Evolutionary conservation across 345 rosid species (phyloP), one percentile per base, ranked within the genome.

Genomic region (Gossypium australe): DNA sequence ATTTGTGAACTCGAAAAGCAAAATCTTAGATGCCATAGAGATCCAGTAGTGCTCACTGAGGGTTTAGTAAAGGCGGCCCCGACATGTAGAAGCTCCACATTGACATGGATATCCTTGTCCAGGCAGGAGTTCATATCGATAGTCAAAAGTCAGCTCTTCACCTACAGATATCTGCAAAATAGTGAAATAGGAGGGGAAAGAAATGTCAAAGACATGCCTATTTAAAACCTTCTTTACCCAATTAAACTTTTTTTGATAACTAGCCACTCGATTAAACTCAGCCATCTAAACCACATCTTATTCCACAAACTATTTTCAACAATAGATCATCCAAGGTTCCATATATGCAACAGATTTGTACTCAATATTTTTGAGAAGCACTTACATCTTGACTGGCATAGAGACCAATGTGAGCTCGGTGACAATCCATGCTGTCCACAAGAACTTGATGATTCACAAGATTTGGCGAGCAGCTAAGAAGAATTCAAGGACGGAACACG

Each of bases 301-400:
- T 43, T 75, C 45, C 14, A 55, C 76, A 16, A 27, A 79, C 52
- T 14, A 62, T 27, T 25, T 49, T 17, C 27, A 53, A 27, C 55
- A 61, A 47, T 22, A 1, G 11, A 2, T 44, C 57, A 48, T 44
- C 49, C 43, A 2, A 18, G 34, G 47, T 22, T 67, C 47, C 34
- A 64, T 6, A 47, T n/a, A 45, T 53, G 43, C 27, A 24, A 49
- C 22, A 66, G 18, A 67, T 43, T 29, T 22, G 45, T 25, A 74
- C 55, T 63, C 63, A 47, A 60, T 17, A 27, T 14, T 10, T 11
- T 27, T 69, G 44, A 68, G 59, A 69, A 71, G 60, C 12, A n/a
- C 95, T 90, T 90, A 96, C 99, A 79, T 93, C 99, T 65, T 70
- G 80, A 84, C 84, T 89, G 48, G 99, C 98, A 69, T 87, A 96